These are phyloP conservation scores for Gracilaria gracilis DNA, from an alignment of 23 red algal species.

Conservation along the genomic window DNA sequence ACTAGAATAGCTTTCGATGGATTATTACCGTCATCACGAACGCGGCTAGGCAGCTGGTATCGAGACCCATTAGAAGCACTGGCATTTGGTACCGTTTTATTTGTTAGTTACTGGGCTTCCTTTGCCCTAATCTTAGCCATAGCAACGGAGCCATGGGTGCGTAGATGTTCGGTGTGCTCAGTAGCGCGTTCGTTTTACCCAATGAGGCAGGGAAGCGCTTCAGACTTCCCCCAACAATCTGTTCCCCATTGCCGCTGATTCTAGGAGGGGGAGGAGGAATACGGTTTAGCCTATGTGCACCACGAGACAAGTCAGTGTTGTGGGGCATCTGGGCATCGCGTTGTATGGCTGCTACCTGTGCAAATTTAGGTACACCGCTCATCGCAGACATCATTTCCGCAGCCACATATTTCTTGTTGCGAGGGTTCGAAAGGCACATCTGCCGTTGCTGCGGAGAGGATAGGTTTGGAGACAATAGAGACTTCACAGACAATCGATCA, in stretches of 20 bases:
- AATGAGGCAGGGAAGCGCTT: neutral
- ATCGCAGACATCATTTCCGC: slow-evolving; percentile 18
- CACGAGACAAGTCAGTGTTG: neutral
- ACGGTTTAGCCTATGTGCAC: neutral
- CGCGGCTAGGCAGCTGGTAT: neutral
- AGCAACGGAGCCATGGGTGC: neutral
- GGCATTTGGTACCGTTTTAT: neutral
- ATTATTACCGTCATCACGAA: neutral
- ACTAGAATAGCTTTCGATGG: neutral
- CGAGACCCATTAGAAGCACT: neutral
- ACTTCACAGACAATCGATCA: slow-evolving; percentile 15
- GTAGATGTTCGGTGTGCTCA: neutral
- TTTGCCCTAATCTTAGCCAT: neutral
- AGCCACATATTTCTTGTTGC: neutral
- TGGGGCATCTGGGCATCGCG: neutral
- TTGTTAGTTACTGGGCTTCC: neutral
- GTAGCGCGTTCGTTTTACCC: neutral
- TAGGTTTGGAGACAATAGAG: slow-evolving; percentile 16
- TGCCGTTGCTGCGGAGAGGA: neutral
- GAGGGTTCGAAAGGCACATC: neutral
- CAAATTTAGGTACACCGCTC: slow-evolving; percentile 27
- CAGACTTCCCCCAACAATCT: neutral
- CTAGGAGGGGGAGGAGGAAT: neutral
- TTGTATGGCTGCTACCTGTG: slow-evolving; percentile 2
- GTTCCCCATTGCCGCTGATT: neutral